Evolutionary conservation across 2,329 filamentous ascomycete species (phyloP).

Genomic region (Mariannaea sp.): DNA sequence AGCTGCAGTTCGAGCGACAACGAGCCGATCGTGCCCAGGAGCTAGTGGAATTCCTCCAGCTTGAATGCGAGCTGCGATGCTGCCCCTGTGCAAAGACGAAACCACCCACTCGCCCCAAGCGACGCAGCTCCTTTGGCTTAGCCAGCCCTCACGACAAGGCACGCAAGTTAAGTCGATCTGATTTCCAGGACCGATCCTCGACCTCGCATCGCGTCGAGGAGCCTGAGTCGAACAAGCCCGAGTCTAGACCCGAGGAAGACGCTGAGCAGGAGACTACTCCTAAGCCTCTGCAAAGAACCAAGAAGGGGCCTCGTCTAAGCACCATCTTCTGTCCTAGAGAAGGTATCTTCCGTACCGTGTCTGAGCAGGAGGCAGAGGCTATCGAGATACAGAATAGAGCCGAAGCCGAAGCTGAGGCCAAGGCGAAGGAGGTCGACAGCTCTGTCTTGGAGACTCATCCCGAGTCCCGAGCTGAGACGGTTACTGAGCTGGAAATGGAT

Average conservation of each 20-base stretch:
- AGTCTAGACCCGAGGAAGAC: constrained; percentile 6
- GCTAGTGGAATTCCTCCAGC: constrained; percentile 74
- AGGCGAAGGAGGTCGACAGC: background rate
- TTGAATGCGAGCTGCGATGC: constrained; percentile 72
- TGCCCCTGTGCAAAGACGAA: constrained; percentile 61
- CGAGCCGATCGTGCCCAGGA: constrained; percentile 72
- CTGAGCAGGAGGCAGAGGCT: constrained; percentile 56
- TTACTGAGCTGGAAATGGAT: constrained; percentile 34
- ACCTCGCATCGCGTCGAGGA: constrained; percentile 31
- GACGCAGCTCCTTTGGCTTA: constrained; percentile 33
- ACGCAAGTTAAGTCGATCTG: constrained; percentile 43
- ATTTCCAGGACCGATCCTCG: constrained; percentile 27
- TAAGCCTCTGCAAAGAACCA: constrained; percentile 37
- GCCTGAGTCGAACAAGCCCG: constrained; percentile 15
- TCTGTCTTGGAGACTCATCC: background rate
- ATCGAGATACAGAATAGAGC: constrained; percentile 43
- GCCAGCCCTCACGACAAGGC: constrained; percentile 40
- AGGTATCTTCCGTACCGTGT: constrained; percentile 66
- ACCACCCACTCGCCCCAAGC: constrained; percentile 30
- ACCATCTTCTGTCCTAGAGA: constrained; percentile 65
- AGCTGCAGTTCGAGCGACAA: constrained; percentile 63
- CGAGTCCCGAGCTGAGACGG: constrained; percentile 19
- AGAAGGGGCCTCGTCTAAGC: constrained; percentile 51
- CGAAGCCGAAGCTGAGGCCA: constrained; percentile 27
- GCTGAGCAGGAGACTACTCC: constrained; percentile 24